Evolutionary conservation across 352 stramenopile species (phyloP).

Genomic region (Paralagenidium karlingii): DNA sequence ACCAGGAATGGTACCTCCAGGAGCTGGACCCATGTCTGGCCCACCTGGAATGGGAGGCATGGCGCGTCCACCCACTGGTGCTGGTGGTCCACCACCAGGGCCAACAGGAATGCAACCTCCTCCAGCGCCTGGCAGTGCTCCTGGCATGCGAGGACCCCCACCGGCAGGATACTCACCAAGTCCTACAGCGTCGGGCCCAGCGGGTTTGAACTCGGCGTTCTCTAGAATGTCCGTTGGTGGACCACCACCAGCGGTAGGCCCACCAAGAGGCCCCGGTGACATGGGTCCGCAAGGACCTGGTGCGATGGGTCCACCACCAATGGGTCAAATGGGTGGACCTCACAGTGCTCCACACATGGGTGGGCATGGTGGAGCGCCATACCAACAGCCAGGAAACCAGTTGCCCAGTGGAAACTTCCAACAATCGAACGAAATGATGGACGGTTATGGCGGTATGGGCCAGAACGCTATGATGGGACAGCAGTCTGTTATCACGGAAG

Average conservation of each 20-base stretch:
- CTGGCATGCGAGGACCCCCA: neutral
- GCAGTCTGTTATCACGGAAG: constrained; percentile 31
- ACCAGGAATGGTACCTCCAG: neutral
- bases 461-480: constrained; percentile 41
- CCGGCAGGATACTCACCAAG: neutral
- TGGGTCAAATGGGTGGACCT: constrained; percentile 2
- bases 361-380: constrained; percentile 5
- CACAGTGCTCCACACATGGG: constrained; percentile 10
- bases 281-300: constrained; percentile 10
- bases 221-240: constrained; percentile 5
- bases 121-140: neutral
- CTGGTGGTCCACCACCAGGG: neutral
- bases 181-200: constrained; percentile 11
- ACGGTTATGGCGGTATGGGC: neutral
- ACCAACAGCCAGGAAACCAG: constrained; percentile 12
- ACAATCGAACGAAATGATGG: constrained; percentile 62
- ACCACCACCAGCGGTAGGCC: constrained; percentile 11
- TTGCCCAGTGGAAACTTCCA: constrained; percentile 73
- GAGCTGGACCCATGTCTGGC: neutral
- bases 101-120: neutral
- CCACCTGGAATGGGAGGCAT: too few species aligned
- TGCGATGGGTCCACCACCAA: constrained; percentile 6
- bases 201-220: constrained; percentile 8
- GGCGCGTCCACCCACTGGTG: neutral
- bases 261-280: constrained; percentile 2